A percentile compares a stretch with the other conserved stretches of the same genome.
phyloP scores from a whole-genome alignment of 2,329 filamentous ascomycete species.

The Alternaria angustiovoidea region DNA sequence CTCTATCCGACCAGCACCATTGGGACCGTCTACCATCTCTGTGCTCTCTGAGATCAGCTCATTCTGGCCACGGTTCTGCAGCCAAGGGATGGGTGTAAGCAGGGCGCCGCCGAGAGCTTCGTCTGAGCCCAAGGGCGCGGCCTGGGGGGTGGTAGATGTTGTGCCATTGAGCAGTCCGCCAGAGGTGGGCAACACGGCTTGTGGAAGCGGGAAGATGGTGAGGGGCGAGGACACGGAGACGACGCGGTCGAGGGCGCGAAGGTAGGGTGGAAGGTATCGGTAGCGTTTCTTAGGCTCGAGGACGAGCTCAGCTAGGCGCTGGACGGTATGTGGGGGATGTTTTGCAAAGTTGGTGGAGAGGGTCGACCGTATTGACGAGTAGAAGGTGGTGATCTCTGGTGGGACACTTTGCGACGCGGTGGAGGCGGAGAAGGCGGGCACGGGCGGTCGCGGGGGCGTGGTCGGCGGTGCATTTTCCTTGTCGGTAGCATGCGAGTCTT shows the following conservation, averaged over 20 bases:
- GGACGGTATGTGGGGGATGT: constrained; percentile 89
- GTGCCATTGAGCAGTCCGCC: constrained; percentile 68
- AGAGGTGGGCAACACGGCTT: constrained; percentile 62
- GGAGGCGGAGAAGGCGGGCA: constrained; percentile 52
- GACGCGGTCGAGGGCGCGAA: constrained; percentile 89
- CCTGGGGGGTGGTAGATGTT: constrained; percentile 52
- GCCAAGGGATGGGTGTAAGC: constrained; percentile 93
- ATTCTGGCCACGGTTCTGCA: constrained; percentile 61
- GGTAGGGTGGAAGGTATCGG: constrained; percentile 79
- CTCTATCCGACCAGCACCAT: constrained; percentile 80
- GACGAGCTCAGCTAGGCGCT: constrained; percentile 88
- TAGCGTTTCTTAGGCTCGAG: constrained; percentile 81
- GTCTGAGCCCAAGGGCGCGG: constrained; percentile 73
- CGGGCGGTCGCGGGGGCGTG: constrained; percentile 51
- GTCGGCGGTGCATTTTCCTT: constrained; percentile 72
- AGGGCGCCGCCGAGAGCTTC: constrained; percentile 89
- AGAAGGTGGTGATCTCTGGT: constrained; percentile 42
- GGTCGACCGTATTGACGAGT: constrained; percentile 55
- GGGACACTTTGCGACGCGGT: constrained; percentile 42
- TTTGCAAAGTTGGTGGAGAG: constrained; percentile 72
- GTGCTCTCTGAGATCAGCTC: constrained; percentile 77
- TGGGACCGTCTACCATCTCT: constrained; percentile 81
- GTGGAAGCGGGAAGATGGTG: constrained; percentile 82
- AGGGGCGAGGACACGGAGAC: constrained; percentile 86
- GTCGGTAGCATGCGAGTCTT: constrained; percentile 65